phyloP scores from a whole-genome alignment of 2,329 filamentous ascomycete species.

The Neophaeococcomyces mojaviensis region DNA sequence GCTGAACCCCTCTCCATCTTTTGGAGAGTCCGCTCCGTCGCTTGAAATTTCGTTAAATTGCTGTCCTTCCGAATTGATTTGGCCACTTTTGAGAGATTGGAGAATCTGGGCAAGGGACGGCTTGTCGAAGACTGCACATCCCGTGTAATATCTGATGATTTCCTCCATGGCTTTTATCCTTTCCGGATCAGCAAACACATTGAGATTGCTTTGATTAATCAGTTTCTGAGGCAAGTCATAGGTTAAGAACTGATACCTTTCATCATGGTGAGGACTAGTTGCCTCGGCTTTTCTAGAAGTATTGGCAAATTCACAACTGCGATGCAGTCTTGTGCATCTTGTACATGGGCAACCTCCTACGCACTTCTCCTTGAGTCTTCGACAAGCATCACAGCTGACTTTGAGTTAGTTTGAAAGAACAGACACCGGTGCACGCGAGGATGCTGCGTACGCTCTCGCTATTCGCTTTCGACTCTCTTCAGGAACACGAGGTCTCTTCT shows the following conservation, averaged over 20 bases:
- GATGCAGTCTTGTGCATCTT: constrained; percentile 15
- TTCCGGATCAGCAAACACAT: not conserved
- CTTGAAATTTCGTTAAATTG: not conserved
- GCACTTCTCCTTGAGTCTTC: constrained; percentile 20
- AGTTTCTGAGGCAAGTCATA: not conserved
- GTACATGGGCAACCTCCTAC: constrained; percentile 18
- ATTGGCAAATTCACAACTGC: constrained; percentile 13
- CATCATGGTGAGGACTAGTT: not conserved
- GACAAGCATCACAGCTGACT: constrained; percentile 12
- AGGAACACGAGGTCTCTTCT: constrained; percentile 1
- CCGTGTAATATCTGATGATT: constrained; percentile 23
- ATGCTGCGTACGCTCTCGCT: not conserved
- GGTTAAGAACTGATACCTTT: not conserved
- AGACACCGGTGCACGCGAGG: not conserved
- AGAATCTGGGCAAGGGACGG: not conserved
- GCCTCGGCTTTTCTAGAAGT: not conserved
- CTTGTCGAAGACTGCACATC: not conserved
- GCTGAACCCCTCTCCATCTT: not conserved
- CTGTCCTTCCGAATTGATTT: constrained; percentile 18
- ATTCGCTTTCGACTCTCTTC: constrained; percentile 4
- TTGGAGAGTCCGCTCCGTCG: not conserved
- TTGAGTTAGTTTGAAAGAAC: constrained; percentile 1
- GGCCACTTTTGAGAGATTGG: not conserved
- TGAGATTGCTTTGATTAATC: not conserved
- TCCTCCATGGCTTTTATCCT: not conserved